phyloP scores from a whole-genome alignment of 2,329 filamentous ascomycete genomes.

The Colletotrichum sp. region DNA sequence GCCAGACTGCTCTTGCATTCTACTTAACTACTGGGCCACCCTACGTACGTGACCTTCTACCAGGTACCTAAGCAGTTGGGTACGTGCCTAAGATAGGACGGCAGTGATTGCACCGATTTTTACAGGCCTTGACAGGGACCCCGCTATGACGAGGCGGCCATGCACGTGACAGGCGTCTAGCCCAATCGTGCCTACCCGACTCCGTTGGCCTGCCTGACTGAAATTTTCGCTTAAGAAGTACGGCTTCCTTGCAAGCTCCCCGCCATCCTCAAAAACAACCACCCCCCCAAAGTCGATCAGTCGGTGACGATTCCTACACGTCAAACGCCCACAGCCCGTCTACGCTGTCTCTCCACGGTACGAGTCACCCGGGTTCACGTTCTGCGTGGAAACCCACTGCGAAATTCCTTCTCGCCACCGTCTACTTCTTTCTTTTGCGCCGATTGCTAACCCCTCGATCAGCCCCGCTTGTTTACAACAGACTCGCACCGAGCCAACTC shows the following conservation, averaged over 20 bases:
- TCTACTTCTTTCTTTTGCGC: not conserved
- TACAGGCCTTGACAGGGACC: not conserved
- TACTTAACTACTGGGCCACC: not conserved
- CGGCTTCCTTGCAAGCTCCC: conserved; percentile 41
- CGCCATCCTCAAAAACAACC: conserved; percentile 45
- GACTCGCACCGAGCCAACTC: conserved; percentile 29
- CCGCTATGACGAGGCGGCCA: conserved; percentile 19
- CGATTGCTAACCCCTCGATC: conserved; percentile 17
- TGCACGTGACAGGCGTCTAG: conserved; percentile 17
- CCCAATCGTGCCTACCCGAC: conserved; percentile 21
- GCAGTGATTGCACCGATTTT: not conserved
- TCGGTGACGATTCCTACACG: conserved; percentile 38
- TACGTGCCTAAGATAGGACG: not conserved
- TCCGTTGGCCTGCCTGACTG: conserved; percentile 32
- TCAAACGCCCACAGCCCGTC: conserved; percentile 24
- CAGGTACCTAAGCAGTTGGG: not conserved
- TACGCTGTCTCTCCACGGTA: not conserved
- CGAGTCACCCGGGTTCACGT: not conserved
- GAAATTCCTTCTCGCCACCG: conserved; percentile 12
- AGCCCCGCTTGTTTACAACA: conserved; percentile 54
- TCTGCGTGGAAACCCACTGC: conserved; percentile 10
- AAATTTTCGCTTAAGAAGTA: conserved; percentile 45
- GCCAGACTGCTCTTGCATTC: not conserved
- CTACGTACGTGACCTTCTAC: not conserved
- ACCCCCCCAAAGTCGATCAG: conserved; percentile 38